phyloP scores from a whole-genome alignment of 2,329 filamentous ascomycete genomes.

The Verticillium klebahnii region DNA sequence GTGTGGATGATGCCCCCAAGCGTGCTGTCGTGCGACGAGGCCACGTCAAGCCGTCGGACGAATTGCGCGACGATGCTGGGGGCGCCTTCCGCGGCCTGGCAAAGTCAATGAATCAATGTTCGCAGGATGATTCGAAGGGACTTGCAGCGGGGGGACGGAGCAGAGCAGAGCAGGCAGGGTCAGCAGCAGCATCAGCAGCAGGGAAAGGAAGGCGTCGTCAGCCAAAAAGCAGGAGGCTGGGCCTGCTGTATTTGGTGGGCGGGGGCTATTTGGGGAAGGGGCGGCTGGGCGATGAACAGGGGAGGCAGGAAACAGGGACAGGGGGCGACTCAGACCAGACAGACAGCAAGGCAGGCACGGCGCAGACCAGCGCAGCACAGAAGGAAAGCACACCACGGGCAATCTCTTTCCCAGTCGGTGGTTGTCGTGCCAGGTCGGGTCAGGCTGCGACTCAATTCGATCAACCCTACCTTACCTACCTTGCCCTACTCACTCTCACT shows the following conservation, averaged over 20 bases:
- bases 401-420: not conserved
- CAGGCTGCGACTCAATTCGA: not conserved
- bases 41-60: too few relatives aligned
- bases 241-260: not conserved
- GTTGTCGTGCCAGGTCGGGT: not conserved
- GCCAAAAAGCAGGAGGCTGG: not conserved
- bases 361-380: too few relatives aligned
- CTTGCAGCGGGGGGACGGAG: too few relatives aligned
- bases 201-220: not conserved
- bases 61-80: too few relatives aligned
- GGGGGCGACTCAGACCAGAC: not conserved
- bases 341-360: too few relatives aligned
- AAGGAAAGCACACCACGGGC: slow-evolving; percentile 1
- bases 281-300: not conserved
- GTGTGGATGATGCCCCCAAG: not conserved
- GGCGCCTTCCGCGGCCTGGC: too few relatives aligned
- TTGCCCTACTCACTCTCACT: not conserved
- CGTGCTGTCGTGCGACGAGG: not conserved
- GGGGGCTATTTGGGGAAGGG: not conserved
- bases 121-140: too few relatives aligned
- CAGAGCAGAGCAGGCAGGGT: too few relatives aligned
- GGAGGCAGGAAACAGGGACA: slow-evolving; percentile 1
- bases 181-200: not conserved
- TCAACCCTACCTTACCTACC: too few relatives aligned
- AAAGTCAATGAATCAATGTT: too few relatives aligned